Conservation (phyloP, 305 asterid species). For the Fraxinus paxiana region DNA sequence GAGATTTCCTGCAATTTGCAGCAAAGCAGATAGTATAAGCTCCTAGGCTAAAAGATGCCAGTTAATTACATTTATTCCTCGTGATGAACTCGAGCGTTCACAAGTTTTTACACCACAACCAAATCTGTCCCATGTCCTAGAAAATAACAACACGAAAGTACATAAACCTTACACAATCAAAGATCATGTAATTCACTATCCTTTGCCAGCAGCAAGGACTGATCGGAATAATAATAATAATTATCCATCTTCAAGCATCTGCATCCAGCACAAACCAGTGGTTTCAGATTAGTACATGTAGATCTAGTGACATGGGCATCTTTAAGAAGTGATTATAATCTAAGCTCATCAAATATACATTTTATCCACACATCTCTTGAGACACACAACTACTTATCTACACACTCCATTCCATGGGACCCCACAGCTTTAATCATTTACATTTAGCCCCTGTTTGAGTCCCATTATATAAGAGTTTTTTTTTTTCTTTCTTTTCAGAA, state of each 20-base stretch:
- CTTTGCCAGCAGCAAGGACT: background rate
- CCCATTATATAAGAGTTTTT: background rate
- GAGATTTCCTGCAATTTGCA: background rate
- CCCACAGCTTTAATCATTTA: background rate
- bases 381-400: background rate
- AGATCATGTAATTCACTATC: slow-evolving; percentile 14
- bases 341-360: background rate
- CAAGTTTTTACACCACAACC: background rate
- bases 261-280: slow-evolving; percentile 12
- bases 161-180: slow-evolving; percentile 25
- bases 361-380: background rate
- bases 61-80: slow-evolving; percentile 17
- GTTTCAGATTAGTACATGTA: background rate
- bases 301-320: background rate
- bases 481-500: background rate
- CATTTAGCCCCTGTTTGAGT: background rate
- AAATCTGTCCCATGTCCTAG: background rate
- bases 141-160: slow-evolving; percentile 19
- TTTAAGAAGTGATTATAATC: background rate
- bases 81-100: background rate
- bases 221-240: background rate
- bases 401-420: background rate
- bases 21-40: background rate
- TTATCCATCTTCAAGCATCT: slow-evolving; percentile 45
- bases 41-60: background rate